phyloP scores from a whole-genome alignment of 2,329 filamentous ascomycete genomes.

The Nigrospora sphaerica region DNA sequence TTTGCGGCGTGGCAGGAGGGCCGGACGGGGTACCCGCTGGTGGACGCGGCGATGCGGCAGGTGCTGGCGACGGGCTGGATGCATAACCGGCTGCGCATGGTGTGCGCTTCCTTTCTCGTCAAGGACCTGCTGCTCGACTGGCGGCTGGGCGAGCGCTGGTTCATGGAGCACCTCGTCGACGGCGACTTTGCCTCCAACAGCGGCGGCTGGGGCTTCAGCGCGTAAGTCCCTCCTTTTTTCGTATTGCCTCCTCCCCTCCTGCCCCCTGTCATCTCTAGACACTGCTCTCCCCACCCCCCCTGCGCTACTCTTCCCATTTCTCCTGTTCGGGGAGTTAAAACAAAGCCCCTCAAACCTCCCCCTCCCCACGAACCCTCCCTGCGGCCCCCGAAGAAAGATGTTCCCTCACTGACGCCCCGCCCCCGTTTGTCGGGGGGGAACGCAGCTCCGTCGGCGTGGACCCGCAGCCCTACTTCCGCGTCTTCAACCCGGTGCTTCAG shows the following conservation, averaged over 20 bases:
- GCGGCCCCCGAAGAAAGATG: no score
- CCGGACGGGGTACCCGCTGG: slow-evolving; percentile 71
- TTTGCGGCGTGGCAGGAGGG: slow-evolving; percentile 72
- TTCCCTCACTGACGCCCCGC: no score
- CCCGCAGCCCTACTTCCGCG: slow-evolving; percentile 82
- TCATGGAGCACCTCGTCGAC: slow-evolving; percentile 75
- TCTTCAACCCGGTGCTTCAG: slow-evolving; percentile 82
- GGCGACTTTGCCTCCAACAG: slow-evolving; percentile 78
- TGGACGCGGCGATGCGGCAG: slow-evolving; percentile 83
- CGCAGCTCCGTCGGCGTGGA: slow-evolving; percentile 53
- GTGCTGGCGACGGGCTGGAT: slow-evolving; percentile 63
- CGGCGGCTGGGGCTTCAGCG: slow-evolving; percentile 47
- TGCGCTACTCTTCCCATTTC: no score
- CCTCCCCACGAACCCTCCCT: no score
- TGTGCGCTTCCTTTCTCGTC: slow-evolving; percentile 70
- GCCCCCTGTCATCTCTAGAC: no score
- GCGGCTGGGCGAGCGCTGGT: slow-evolving; percentile 73
- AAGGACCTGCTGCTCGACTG: slow-evolving; percentile 81
- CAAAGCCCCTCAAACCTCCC: no score
- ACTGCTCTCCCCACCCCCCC: no score
- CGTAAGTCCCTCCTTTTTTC: slow-evolving; percentile 2
- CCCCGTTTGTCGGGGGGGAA: no score
- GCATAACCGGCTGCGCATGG: slow-evolving; percentile 83
- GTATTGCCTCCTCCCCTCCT: no score
- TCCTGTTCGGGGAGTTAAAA: no score